These are phyloP conservation scores for Phytophthora litchii DNA, from an alignment of 352 stramenopile genomes.

Conservation along the genomic window DNA sequence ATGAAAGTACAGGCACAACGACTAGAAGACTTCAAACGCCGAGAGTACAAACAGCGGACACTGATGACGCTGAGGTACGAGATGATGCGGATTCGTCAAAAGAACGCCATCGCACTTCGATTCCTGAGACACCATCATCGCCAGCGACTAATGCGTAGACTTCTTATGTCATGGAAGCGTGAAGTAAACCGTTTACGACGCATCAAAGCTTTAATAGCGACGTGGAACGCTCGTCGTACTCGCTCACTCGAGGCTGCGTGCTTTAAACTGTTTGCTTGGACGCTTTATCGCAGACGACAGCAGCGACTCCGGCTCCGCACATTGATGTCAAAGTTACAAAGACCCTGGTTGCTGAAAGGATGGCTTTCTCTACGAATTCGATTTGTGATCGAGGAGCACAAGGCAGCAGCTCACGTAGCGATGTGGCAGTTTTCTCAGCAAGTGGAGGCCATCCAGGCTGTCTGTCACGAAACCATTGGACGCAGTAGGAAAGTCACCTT, in stretches of 20 bases:
- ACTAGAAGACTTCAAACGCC: slow-evolving; percentile 19
- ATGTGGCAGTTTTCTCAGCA: slow-evolving; percentile 29
- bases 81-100: slow-evolving; percentile 11
- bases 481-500: slow-evolving; percentile 25
- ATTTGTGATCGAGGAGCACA: slow-evolving; percentile 21
- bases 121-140: slow-evolving; percentile 28
- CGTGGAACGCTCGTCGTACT: slow-evolving; percentile 6
- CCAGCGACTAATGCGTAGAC: slow-evolving; percentile 3
- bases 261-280: slow-evolving; percentile 15
- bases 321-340: slow-evolving; percentile 17
- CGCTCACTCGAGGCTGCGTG: not conserved
- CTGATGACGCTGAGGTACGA: slow-evolving; percentile 28
- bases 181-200: not conserved
- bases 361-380: slow-evolving; percentile 31
- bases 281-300: slow-evolving; percentile 15
- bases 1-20: slow-evolving; percentile 24
- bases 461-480: slow-evolving; percentile 18
- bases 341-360: slow-evolving; percentile 21
- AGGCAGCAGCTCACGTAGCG: slow-evolving; percentile 22
- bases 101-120: slow-evolving; percentile 22
- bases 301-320: slow-evolving; percentile 23
- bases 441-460: slow-evolving; percentile 16
- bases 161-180: slow-evolving; percentile 25
- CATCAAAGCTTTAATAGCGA: not conserved
- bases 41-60: slow-evolving; percentile 17